phyloP scores from a whole-genome alignment of 257 asterid species.

The Capsicum chinense region DNA sequence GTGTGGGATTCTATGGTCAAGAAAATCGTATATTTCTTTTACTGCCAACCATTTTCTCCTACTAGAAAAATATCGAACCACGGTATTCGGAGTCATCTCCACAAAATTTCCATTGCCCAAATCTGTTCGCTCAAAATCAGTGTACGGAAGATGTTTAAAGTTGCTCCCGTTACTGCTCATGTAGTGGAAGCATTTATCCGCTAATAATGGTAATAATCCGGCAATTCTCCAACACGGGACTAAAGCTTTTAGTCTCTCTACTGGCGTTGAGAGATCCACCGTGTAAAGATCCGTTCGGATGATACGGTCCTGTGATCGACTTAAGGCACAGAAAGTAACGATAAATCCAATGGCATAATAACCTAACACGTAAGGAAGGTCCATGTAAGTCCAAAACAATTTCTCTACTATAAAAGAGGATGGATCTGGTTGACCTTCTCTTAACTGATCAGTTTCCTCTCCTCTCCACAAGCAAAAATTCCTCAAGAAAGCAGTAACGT shows the following conservation, averaged over 20 bases:
- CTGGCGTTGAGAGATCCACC: constrained; percentile 43
- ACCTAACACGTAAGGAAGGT: constrained; percentile 51
- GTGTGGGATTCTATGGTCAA: constrained; percentile 51
- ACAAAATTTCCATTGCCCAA: constrained; percentile 39
- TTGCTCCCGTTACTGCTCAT: neutral
- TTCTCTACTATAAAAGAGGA: constrained; percentile 49
- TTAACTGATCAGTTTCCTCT: constrained; percentile 49
- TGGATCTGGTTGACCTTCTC: constrained; percentile 51
- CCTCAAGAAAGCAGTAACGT: constrained; percentile 43
- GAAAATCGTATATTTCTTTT: constrained; percentile 52
- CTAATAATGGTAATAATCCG: constrained; percentile 47
- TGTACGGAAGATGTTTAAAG: constrained; percentile 31
- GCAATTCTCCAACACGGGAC: constrained; percentile 56
- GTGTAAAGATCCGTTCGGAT: constrained; percentile 55
- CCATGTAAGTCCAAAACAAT: constrained; percentile 47
- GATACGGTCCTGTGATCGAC: constrained; percentile 47
- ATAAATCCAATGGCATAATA: constrained; percentile 52
- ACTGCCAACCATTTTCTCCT: constrained; percentile 45
- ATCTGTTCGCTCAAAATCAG: constrained; percentile 51
- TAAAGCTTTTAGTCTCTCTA: constrained; percentile 49
- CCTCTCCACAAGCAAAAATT: constrained; percentile 59
- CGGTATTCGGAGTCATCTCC: constrained; percentile 50
- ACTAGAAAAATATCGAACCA: constrained; percentile 34
- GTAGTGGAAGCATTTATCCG: constrained; percentile 39
- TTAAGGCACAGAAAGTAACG: constrained; percentile 51